Conservation (phyloP, 1,284 basidiomycete species). For the Coniophora puteana region DNA sequence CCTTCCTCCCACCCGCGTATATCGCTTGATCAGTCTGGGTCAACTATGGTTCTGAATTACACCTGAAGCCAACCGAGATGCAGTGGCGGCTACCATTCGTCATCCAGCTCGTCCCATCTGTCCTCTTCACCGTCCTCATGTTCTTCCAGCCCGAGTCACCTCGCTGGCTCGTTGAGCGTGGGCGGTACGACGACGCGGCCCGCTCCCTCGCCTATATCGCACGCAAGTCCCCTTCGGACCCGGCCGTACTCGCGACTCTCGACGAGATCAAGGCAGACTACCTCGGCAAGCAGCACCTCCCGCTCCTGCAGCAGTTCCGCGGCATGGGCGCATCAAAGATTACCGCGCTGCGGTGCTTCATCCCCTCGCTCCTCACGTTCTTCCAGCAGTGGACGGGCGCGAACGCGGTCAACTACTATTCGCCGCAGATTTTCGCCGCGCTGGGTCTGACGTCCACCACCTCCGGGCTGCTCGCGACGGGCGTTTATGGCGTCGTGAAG, state of each 20-base stretch:
- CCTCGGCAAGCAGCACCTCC: constrained; percentile 36
- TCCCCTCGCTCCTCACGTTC: constrained; percentile 51
- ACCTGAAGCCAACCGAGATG: constrained; percentile 32
- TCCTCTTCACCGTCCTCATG: constrained; percentile 42
- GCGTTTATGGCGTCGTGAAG: constrained; percentile 61
- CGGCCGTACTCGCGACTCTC: constrained; percentile 40
- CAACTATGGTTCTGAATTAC: constrained; percentile 39
- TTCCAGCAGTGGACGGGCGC: constrained; percentile 61
- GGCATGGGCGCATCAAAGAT: constrained; percentile 41
- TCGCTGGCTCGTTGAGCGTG: constrained; percentile 58
- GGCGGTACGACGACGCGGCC: constrained; percentile 48
- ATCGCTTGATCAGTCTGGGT: constrained; percentile 45
- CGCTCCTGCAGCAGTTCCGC: constrained; percentile 33
- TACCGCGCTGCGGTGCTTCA: constrained; percentile 45
- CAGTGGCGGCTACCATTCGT: constrained; percentile 57
- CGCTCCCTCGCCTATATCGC: constrained; percentile 44
- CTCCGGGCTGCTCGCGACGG: constrained; percentile 53
- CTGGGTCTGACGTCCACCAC: constrained; percentile 52
- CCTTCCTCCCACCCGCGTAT: background rate
- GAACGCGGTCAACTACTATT: constrained; percentile 58
- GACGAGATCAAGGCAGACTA: constrained; percentile 51
- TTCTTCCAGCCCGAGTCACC: constrained; percentile 57
- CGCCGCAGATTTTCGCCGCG: constrained; percentile 44
- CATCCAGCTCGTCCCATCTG: constrained; percentile 49
- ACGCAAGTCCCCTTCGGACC: constrained; percentile 37